Evolutionary conservation across 169 alveolate genomes (phyloP).

Genomic region (Eimeria necatrix): DNA sequence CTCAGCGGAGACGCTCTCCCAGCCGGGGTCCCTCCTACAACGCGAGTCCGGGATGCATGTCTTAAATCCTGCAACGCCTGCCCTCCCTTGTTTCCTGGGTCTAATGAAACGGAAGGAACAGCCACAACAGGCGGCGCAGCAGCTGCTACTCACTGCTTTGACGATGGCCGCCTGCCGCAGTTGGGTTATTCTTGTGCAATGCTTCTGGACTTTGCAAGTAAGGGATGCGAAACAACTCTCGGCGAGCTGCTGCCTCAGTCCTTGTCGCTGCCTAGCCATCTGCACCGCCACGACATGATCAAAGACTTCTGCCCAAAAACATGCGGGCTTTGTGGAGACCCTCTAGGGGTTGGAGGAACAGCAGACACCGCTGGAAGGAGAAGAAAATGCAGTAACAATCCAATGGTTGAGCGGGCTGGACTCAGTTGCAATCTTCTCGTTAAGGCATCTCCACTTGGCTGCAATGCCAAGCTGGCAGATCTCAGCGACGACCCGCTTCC

Average conservation of each 20-base stretch:
- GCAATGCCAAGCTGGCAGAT: constrained; percentile 79
- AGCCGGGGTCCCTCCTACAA: constrained; percentile 82
- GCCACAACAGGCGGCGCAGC: constrained; percentile 43
- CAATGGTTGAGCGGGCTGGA: constrained; percentile 81
- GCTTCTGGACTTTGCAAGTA: constrained; percentile 75
- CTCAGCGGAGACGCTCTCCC: constrained; percentile 77
- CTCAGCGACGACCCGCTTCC: constrained; percentile 79
- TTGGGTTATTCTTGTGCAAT: constrained; percentile 85
- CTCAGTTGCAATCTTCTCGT: constrained; percentile 80
- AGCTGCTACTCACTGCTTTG: constrained; percentile 79
- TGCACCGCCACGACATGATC: constrained; percentile 73
- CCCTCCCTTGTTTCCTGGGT: constrained; percentile 53
- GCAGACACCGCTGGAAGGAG: constrained; percentile 41
- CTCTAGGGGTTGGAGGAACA: constrained; percentile 28
- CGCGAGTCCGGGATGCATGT: constrained; percentile 79
- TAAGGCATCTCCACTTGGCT: constrained; percentile 80
- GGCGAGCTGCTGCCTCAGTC: constrained; percentile 78
- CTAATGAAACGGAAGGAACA: not conserved
- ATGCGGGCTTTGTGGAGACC: constrained; percentile 70
- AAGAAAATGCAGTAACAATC: constrained; percentile 80
- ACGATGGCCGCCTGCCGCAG: constrained; percentile 83
- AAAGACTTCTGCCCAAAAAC: constrained; percentile 78
- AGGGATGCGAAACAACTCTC: constrained; percentile 75
- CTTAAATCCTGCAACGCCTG: constrained; percentile 74
- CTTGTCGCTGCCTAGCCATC: constrained; percentile 46